Conservation (phyloP, 164 flowering plant species). For the Vitis cinerea region DNA sequence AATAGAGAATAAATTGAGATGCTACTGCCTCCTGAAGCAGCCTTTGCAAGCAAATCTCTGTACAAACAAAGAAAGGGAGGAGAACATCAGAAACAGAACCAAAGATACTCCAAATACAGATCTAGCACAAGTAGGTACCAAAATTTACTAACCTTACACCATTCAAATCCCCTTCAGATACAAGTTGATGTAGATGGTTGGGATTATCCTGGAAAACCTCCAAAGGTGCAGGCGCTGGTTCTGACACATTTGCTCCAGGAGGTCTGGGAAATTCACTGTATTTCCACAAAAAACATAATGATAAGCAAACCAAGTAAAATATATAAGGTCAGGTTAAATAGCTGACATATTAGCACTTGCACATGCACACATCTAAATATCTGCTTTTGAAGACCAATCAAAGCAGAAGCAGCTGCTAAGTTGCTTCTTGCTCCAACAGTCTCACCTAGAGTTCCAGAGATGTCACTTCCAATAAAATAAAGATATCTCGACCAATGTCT, state of each 20-base stretch:
- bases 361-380: not conserved
- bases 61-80: constrained; percentile 7
- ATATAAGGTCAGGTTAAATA: not conserved
- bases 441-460: not conserved
- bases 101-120: not conserved
- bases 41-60: constrained; percentile 81
- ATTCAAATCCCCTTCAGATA: constrained; percentile 74
- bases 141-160: constrained; percentile 74
- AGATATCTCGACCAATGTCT: not conserved
- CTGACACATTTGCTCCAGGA: constrained; percentile 39
- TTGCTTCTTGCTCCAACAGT: not conserved
- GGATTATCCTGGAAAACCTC: constrained; percentile 55
- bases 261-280: constrained; percentile 58
- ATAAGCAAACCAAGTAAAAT: constrained; percentile 1
- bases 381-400: not conserved
- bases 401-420: not conserved
- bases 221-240: constrained; percentile 44
- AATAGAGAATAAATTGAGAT: constrained; percentile 52
- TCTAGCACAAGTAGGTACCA: not conserved
- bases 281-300: not conserved
- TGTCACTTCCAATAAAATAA: not conserved
- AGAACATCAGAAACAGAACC: not conserved
- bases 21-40: constrained; percentile 50
- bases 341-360: not conserved
- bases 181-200: constrained; percentile 61